Evolutionary conservation across 495 filamentous ascomycete species (phyloP).

Genomic region (Hypoxylon fragiforme): DNA sequence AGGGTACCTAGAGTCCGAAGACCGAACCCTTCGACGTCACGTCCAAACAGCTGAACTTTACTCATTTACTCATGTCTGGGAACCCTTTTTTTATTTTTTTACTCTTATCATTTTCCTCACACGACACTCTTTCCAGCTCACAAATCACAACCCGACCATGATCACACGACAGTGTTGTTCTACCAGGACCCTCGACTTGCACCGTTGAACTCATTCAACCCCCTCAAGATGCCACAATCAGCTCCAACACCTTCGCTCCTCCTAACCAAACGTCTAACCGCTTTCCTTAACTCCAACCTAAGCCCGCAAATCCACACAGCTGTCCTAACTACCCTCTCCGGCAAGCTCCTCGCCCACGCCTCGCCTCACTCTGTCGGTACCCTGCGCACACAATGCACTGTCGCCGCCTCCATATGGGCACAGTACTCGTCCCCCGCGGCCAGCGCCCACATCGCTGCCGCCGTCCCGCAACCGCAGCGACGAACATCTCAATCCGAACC

Average conservation of each 20-base stretch:
- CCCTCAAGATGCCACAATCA: constrained; percentile 28
- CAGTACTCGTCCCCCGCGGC: constrained; percentile 37
- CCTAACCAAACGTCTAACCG: constrained; percentile 51
- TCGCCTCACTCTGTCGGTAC: constrained; percentile 44
- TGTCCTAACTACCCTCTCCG: constrained; percentile 50
- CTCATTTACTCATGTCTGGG: no score
- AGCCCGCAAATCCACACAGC: constrained; percentile 45
- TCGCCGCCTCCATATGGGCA: constrained; percentile 53
- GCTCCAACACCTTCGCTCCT: constrained; percentile 49
- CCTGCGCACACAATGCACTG: constrained; percentile 52
- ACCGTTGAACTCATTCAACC: no score
- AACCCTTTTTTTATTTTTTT: no score
- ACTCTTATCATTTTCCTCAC: no score
- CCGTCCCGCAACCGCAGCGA: constrained; percentile 15
- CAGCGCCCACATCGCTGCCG: constrained; percentile 13
- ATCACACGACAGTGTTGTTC: background rate
- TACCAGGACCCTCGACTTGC: background rate
- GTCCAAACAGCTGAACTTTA: no score
- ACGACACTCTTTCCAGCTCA: background rate
- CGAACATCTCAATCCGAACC: background rate
- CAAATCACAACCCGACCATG: background rate
- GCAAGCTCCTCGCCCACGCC: constrained; percentile 54
- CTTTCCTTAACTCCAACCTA: constrained; percentile 54
- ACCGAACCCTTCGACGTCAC: background rate
- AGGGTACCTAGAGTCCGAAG: no score